Percentiles rank a stretch among this genome's conserved stretches.
These are phyloP conservation scores for Kwoniella sp. DNA, from an alignment of 768 basidiomycete genomes.

Conservation along the genomic window DNA sequence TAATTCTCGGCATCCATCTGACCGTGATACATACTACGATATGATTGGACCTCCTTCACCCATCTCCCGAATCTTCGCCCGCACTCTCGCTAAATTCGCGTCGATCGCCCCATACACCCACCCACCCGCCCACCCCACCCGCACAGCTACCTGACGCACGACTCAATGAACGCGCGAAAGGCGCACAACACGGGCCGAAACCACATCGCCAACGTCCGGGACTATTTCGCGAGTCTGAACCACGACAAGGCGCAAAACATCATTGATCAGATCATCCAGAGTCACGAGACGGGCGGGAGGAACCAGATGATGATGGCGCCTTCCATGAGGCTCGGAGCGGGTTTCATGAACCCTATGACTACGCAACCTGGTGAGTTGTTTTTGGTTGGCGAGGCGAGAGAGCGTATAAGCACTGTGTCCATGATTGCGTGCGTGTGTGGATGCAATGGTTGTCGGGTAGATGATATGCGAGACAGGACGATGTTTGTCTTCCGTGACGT, in stretches of 20 bases:
- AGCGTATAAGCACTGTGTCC: no score
- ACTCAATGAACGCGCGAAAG: constrained; percentile 65
- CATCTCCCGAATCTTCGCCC: neutral
- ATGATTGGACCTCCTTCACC: no score
- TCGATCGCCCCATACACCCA: neutral
- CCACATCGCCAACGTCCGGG: constrained; percentile 91
- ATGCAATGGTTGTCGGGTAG: no score
- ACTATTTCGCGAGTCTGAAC: constrained; percentile 67
- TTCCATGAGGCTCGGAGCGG: constrained; percentile 50
- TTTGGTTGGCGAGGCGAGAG: neutral
- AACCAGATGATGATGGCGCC: constrained; percentile 46
- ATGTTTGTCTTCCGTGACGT: no score
- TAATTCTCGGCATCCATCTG: no score
- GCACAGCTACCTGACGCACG: constrained; percentile 37
- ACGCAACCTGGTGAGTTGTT: constrained; percentile 20
- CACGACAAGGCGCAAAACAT: constrained; percentile 98
- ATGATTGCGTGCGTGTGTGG: no score
- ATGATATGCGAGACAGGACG: no score
- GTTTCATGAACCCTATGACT: constrained; percentile 48
- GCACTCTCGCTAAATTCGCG: no score
- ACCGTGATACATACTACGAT: no score
- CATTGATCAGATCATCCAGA: constrained; percentile 95
- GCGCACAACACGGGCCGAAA: constrained; percentile 98
- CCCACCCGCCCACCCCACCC: neutral
- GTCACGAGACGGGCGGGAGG: constrained; percentile 73